Evolutionary conservation across 345 rosid genomes (phyloP).

Genomic region (Melaleuca alternifolia): DNA sequence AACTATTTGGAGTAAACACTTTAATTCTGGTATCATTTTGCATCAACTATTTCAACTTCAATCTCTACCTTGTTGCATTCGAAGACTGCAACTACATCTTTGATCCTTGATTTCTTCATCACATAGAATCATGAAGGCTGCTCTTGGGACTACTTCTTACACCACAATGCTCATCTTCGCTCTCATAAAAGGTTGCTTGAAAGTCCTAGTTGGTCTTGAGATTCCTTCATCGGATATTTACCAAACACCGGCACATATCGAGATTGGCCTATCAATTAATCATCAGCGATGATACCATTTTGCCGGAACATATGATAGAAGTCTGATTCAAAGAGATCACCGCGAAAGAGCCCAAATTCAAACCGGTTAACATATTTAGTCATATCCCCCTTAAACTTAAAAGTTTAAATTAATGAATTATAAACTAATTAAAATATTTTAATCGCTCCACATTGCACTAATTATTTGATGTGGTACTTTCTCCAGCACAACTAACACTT

Average conservation of each 20-base stretch:
- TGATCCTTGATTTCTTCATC: not conserved
- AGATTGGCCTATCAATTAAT: not conserved
- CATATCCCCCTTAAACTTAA: fast-evolving
- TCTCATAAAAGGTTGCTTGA: not conserved
- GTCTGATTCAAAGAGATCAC: fast-evolving
- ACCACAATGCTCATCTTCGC: not conserved
- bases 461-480: not conserved
- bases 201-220: not conserved
- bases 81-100: not conserved
- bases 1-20: not conserved
- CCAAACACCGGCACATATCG: not conserved
- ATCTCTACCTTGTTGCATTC: not conserved
- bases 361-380: not conserved
- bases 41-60: not conserved
- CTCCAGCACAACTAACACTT: not conserved
- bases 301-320: fast-evolving
- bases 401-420: fast-evolving
- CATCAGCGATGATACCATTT: fast-evolving
- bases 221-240: not conserved
- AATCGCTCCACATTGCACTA: too few species aligned
- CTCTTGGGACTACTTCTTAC: not conserved
- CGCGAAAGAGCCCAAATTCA: fast-evolving
- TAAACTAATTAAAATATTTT: not conserved
- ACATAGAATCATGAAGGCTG: not conserved
- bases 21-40: not conserved